Evolutionary conservation across 2,329 filamentous ascomycete species (phyloP).

Genomic region (Verticillium dahliae): DNA sequence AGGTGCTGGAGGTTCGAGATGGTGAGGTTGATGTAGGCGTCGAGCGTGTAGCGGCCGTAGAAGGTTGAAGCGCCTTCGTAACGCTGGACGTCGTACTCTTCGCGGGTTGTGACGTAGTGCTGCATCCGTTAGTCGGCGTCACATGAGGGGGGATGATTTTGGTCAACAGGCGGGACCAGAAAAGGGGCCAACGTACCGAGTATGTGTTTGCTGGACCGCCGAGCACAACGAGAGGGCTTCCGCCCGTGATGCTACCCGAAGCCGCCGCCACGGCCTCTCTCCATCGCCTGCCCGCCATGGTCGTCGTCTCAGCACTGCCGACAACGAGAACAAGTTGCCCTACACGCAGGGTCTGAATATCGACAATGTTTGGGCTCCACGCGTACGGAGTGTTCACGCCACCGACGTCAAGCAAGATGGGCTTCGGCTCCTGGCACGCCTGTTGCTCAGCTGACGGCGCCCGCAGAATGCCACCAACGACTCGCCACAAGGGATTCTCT

Average conservation of each 20-base stretch:
- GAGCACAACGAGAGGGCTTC: constrained; percentile 68
- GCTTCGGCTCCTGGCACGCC: constrained; percentile 73
- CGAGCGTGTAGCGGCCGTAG: constrained; percentile 74
- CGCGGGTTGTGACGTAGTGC: constrained; percentile 71
- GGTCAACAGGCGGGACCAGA: not conserved
- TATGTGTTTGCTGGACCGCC: constrained; percentile 90
- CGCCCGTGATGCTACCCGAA: constrained; percentile 33
- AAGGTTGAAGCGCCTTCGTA: constrained; percentile 95
- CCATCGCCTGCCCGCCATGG: constrained; percentile 89
- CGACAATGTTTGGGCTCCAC: constrained; percentile 89
- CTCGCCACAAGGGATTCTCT: constrained; percentile 68
- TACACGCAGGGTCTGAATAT: constrained; percentile 78
- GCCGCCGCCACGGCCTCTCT: constrained; percentile 60
- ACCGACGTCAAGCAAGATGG: constrained; percentile 82
- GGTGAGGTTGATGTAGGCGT: constrained; percentile 83
- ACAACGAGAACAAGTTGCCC: constrained; percentile 81
- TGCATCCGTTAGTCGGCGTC: not conserved
- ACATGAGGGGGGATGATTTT: too few relatives aligned
- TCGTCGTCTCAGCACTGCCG: constrained; percentile 80
- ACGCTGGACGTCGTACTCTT: constrained; percentile 78
- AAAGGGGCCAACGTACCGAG: constrained; percentile 28
- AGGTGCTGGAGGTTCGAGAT: constrained; percentile 66
- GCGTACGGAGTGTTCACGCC: constrained; percentile 71
- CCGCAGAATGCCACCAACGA: constrained; percentile 68
- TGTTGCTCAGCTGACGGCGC: constrained; percentile 63